Conservation (phyloP, 2,329 filamentous ascomycete genomes). For the Cladosporium oxysporum region DNA sequence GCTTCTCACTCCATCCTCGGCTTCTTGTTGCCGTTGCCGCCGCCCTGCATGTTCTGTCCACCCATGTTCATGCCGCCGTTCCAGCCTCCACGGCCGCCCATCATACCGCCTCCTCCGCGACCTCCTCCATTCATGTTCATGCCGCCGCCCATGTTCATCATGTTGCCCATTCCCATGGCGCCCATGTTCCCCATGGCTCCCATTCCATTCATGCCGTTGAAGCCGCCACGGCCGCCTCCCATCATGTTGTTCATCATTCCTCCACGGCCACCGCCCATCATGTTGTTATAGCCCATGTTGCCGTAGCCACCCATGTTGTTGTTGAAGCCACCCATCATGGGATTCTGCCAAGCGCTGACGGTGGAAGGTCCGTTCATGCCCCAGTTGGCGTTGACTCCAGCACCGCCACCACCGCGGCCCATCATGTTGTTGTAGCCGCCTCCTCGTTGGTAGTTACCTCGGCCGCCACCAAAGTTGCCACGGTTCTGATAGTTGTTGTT, state of each 20-base stretch:
- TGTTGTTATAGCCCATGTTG: constrained; percentile 38
- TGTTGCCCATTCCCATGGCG: constrained; percentile 35
- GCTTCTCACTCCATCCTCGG: constrained; percentile 22
- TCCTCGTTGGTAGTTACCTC: constrained; percentile 25
- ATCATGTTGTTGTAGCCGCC: constrained; percentile 23
- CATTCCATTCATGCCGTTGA: constrained; percentile 54
- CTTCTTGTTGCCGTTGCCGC: constrained; percentile 23
- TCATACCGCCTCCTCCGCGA: constrained; percentile 53
- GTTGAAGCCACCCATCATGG: constrained; percentile 27
- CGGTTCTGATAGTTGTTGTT: constrained; percentile 38
- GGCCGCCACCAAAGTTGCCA: constrained; percentile 27
- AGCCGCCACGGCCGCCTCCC: constrained; percentile 45
- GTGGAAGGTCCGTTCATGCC: constrained; percentile 27
- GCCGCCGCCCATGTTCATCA: constrained; percentile 33
- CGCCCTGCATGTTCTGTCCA: constrained; percentile 53
- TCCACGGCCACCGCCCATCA: constrained; percentile 31
- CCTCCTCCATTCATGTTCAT: constrained; percentile 32
- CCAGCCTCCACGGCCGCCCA: constrained; percentile 38
- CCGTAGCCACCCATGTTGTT: constrained; percentile 24
- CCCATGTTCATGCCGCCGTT: constrained; percentile 32
- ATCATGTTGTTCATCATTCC: constrained; percentile 37
- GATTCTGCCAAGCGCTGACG: constrained; percentile 22
- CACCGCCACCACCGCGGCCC: constrained; percentile 17
- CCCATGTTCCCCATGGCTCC: constrained; percentile 31
- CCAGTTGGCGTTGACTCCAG: constrained; percentile 21